These are phyloP conservation scores for Trichaptum fuscoviolaceum DNA, from an alignment of 768 basidiomycete species.

Conservation along the genomic window DNA sequence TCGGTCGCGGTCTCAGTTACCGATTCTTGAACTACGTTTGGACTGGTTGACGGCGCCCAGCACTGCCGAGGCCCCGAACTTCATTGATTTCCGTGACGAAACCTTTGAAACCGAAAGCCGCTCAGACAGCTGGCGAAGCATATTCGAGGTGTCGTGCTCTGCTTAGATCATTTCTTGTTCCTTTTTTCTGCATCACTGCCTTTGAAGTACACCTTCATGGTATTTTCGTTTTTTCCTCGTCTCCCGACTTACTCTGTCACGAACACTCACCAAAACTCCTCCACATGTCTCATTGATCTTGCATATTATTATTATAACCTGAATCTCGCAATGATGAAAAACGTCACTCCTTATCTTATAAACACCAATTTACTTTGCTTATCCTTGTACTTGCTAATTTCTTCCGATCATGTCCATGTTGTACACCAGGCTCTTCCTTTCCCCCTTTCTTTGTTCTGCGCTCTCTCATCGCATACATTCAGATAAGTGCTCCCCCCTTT, in stretches of 20 bases:
- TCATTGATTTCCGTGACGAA: conserved; percentile 56
- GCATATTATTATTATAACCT: not conserved
- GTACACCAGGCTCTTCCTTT: not conserved
- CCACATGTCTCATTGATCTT: not conserved
- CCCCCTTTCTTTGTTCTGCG: not conserved
- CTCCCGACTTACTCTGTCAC: not conserved
- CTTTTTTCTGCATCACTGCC: too few relatives aligned
- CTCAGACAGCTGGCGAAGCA: conserved; percentile 55
- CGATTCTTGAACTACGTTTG: not conserved
- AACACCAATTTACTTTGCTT: not conserved
- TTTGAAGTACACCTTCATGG: not conserved
- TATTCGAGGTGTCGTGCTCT: conserved; percentile 44
- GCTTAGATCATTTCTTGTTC: not conserved
- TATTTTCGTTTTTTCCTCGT: not conserved
- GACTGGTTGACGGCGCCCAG: not conserved
- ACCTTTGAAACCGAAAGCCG: conserved; percentile 29
- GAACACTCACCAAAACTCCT: not conserved
- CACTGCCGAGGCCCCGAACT: conserved; percentile 29
- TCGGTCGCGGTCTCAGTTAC: conserved; percentile 27
- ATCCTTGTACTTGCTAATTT: not conserved
- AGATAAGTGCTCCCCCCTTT: not conserved
- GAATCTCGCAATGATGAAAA: not conserved
- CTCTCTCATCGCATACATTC: not conserved
- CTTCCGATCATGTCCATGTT: not conserved
- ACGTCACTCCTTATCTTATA: not conserved